A percentile compares a stretch with the other conserved stretches of the same genome.
Conservation (phyloP, 805 yeast genomes). For the Dipodascopsis tothii region DNA sequence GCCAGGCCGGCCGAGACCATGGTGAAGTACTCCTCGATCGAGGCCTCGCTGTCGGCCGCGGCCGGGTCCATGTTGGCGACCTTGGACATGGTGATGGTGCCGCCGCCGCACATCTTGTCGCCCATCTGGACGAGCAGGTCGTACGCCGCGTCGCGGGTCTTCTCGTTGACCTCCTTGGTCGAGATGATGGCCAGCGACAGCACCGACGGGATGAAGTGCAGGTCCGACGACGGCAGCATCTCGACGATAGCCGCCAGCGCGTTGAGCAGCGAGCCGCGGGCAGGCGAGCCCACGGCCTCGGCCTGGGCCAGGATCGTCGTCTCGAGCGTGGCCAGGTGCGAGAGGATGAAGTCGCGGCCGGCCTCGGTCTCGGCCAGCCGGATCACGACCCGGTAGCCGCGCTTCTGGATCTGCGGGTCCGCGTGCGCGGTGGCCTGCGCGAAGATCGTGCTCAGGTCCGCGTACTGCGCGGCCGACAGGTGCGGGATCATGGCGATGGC, state of each 20-base stretch:
- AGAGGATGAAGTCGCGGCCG: slow-evolving; percentile 50
- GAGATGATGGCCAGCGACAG: slow-evolving; percentile 83
- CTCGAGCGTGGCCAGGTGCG: slow-evolving; percentile 53
- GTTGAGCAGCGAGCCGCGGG: slow-evolving; percentile 64
- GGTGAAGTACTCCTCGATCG: slow-evolving; percentile 75
- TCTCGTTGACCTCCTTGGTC: slow-evolving; percentile 89
- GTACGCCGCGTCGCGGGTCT: slow-evolving; percentile 76
- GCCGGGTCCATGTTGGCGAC: slow-evolving; percentile 58
- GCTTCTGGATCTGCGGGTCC: slow-evolving; percentile 20
- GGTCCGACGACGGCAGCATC: slow-evolving; percentile 53
- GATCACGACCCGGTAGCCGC: slow-evolving; percentile 36
- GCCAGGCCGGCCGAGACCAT: slow-evolving; percentile 95
- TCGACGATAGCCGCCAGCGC: slow-evolving; percentile 58
- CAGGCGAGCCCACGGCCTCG: slow-evolving; percentile 51
- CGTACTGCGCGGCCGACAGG: slow-evolving; percentile 62
- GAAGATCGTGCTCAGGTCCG: slow-evolving; percentile 72
- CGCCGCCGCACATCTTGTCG: slow-evolving; percentile 57
- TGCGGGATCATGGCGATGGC: slow-evolving; percentile 80
- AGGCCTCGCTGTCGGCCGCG: slow-evolving; percentile 59
- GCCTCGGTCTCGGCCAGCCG: slow-evolving; percentile 60
- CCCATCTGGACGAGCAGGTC: slow-evolving; percentile 74
- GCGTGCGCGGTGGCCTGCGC: slow-evolving; percentile 47
- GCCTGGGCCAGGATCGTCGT: slow-evolving; percentile 8
- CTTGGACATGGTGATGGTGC: slow-evolving; percentile 54
- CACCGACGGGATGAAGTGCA: slow-evolving; percentile 71